phyloP scores from a whole-genome alignment of 805 yeast genomes.

The Wickerhamomyces xylosicus region DNA sequence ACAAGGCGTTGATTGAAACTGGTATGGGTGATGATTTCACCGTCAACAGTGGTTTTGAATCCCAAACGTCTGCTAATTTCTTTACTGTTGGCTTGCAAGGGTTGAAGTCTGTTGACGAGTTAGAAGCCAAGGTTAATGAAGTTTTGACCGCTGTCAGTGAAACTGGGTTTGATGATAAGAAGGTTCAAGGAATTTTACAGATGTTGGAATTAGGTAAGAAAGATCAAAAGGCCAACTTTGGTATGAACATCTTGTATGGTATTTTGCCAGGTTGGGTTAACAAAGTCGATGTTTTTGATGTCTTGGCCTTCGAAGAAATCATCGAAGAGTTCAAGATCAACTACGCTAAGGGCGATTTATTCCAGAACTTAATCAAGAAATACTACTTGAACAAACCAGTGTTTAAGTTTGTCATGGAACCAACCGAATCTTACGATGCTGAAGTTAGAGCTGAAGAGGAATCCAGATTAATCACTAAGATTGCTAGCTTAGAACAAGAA shows the following conservation, averaged over 20 bases:
- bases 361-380: slow-evolving; percentile 47
- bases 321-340: slow-evolving; percentile 53
- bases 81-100: slow-evolving; percentile 87
- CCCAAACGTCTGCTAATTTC: slow-evolving; percentile 64
- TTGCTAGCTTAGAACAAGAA: slow-evolving; percentile 33
- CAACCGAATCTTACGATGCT: slow-evolving; percentile 46
- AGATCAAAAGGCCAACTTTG: slow-evolving; percentile 85
- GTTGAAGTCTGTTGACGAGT: slow-evolving; percentile 34
- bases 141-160: slow-evolving; percentile 35
- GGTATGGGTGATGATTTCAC: slow-evolving; percentile 81
- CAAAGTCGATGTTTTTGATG: slow-evolving; percentile 62
- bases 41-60: slow-evolving; percentile 81
- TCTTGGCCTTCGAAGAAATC: slow-evolving; percentile 54
- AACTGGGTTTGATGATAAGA: slow-evolving; percentile 39
- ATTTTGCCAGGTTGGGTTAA: slow-evolving; percentile 83
- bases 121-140: slow-evolving; percentile 36
- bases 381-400: slow-evolving; percentile 43
- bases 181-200: slow-evolving; percentile 80
- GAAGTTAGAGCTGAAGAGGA: slow-evolving; percentile 46
- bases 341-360: slow-evolving; percentile 41
- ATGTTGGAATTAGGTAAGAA: slow-evolving; percentile 78
- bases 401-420: slow-evolving; percentile 71
- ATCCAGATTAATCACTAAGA: slow-evolving; percentile 33
- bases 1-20: slow-evolving; percentile 76
- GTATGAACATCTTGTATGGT: slow-evolving; percentile 63